Evolutionary conservation across 2,329 filamentous ascomycete genomes (phyloP).

Genomic region (Phialophora chinensis): DNA sequence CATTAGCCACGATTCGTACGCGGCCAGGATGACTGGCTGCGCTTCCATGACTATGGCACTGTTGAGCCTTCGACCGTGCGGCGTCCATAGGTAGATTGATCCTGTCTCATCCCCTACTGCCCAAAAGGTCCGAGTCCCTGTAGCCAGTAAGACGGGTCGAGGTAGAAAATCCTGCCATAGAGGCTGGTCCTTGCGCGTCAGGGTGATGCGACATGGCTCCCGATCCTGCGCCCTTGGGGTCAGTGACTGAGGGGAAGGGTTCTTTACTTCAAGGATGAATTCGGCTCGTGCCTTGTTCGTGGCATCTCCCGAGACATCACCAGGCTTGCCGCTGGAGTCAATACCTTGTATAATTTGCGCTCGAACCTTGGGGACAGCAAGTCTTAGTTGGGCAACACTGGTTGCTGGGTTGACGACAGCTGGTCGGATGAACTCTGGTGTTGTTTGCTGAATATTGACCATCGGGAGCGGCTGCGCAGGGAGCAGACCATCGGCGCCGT

Average conservation of each 20-base stretch:
- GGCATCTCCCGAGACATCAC: constrained; percentile 45
- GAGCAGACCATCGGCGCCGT: constrained; percentile 77
- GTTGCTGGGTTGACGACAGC: constrained; percentile 84
- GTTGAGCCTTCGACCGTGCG: constrained; percentile 82
- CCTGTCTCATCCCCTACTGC: constrained; percentile 92
- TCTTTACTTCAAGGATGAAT: constrained; percentile 84
- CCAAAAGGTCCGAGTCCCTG: constrained; percentile 90
- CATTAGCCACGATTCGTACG: constrained; percentile 84
- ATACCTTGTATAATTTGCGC: constrained; percentile 81
- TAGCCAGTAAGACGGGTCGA: constrained; percentile 82
- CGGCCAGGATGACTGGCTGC: constrained; percentile 92
- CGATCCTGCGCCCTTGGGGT: constrained; percentile 67
- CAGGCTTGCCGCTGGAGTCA: constrained; percentile 59
- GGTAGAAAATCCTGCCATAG: constrained; percentile 96
- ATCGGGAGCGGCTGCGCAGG: constrained; percentile 70
- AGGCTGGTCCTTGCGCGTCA: constrained; percentile 77
- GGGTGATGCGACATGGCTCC: constrained; percentile 83
- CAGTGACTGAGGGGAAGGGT: constrained; percentile 68
- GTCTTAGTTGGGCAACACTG: constrained; percentile 78
- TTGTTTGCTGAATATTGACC: constrained; percentile 67
- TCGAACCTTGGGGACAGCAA: constrained; percentile 86
- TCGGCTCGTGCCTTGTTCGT: constrained; percentile 66
- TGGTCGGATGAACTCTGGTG: constrained; percentile 83
- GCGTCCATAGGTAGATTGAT: constrained; percentile 87
- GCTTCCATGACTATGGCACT: constrained; percentile 87